Evolutionary conservation across 2,329 filamentous ascomycete genomes (phyloP).

Genomic region (Hypoxylon rubiginosum): DNA sequence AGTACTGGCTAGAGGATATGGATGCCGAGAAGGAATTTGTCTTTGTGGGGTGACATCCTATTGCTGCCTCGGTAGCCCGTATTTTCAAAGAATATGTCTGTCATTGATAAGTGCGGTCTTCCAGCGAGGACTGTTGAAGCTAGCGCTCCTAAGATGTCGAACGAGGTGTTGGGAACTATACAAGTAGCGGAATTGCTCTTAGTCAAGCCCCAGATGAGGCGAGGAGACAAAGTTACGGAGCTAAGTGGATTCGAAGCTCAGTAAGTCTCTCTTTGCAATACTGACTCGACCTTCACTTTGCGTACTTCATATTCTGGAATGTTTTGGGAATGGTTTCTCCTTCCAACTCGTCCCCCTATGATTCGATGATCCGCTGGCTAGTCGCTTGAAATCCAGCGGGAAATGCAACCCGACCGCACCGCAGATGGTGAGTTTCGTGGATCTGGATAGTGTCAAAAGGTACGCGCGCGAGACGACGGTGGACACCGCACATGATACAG

Average conservation of each 20-base stretch:
- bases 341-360: too few relatives aligned
- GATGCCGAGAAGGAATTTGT: too few relatives aligned
- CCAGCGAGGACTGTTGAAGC: slow-evolving; percentile 2
- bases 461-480: not conserved
- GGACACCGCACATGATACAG: slow-evolving; percentile 5
- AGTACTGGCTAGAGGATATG: too few relatives aligned
- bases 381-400: not conserved
- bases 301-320: not conserved
- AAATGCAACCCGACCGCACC: too few relatives aligned
- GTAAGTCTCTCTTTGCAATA: not conserved
- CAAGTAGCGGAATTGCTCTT: slow-evolving; percentile 54
- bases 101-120: not conserved
- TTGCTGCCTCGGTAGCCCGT: too few relatives aligned
- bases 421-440: not conserved
- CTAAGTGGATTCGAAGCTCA: not conserved
- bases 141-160: slow-evolving; percentile 52
- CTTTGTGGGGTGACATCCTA: too few relatives aligned
- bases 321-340: not conserved
- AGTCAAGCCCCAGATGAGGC: slow-evolving; percentile 43
- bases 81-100: not conserved
- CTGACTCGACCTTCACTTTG: not conserved
- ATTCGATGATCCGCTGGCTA: not conserved
- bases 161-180: slow-evolving; percentile 50
- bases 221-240: not conserved
- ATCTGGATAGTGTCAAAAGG: not conserved